Percentiles rank a stretch among this genome's conserved stretches.
Conservation (phyloP, 306 rosid genomes). For the Prunus mume region DNA sequence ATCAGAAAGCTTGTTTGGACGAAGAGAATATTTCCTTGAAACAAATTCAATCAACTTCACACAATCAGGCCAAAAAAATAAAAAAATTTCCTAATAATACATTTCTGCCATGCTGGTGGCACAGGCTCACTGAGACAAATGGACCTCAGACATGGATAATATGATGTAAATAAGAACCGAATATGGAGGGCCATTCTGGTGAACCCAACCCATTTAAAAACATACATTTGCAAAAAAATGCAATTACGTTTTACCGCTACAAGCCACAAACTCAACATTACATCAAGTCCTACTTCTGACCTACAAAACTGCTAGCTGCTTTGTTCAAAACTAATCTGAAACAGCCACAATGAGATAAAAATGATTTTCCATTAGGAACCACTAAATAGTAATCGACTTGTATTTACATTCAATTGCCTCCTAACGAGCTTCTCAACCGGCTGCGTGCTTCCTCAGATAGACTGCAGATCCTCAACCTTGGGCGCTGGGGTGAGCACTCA, state of each 20-base stretch:
- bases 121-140: background rate
- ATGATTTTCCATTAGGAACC: constrained; percentile 21
- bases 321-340: constrained; percentile 39
- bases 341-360: constrained; percentile 54
- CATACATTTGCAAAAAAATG: background rate
- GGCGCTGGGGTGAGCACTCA: constrained; percentile 44
- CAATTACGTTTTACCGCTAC: background rate
- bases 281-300: constrained; percentile 19
- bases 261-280: background rate
- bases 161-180: background rate
- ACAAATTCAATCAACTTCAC: background rate
- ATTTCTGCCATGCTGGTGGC: background rate
- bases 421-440: constrained; percentile 55
- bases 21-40: background rate
- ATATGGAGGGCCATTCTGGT: background rate
- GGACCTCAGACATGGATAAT: background rate
- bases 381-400: constrained; percentile 12
- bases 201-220: background rate
- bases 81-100: background rate
- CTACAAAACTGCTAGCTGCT: constrained; percentile 70
- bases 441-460: constrained; percentile 59
- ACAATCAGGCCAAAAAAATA: background rate
- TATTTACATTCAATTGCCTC: constrained; percentile 55
- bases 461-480: constrained; percentile 55
- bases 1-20: background rate